Base-by-base conservation (phyloP, 129 eudicot genomes). In the Tagetes erecta region DNA sequence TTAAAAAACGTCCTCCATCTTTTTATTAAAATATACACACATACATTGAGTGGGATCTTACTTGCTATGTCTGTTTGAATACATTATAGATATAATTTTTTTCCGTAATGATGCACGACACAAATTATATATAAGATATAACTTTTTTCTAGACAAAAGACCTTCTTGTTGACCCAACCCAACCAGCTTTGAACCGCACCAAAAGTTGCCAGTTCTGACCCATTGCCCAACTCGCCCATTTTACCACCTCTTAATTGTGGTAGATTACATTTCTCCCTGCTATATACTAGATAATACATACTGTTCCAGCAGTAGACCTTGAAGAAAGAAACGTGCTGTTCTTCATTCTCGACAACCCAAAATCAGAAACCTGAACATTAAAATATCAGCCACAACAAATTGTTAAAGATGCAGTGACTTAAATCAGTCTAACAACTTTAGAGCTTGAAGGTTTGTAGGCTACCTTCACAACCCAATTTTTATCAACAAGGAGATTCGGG, bases 401-500 rank as follows among this genome's bases (percentile, higher is more conserved):
- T 4, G 45, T 7, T 14, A 33, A 7, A 68, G 20, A 13, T 59
- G 31, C 4, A 5, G 45, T 31, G 74, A 7, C 46, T 52, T 12
- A 30, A 30, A 55, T 68, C 9, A n/a, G 50, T 47, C 20, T 45
- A 58, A 57, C 42, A 72, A 36, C 8, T 64, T 12, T 64, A 37
- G 36, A 8, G 8, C 3, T 62, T 56, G 9, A 44, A 37, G 57
- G 70, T 65, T 63, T 2, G 76, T 76, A 71, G 51, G 45, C 35
- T 77, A 94, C 99, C 99, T 94, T 94, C 70, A 91, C 99, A 68
- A 91, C 93, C 99, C 99, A 94, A 78, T 94, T 94, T 77, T 86
- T 91, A 77, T 94, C 99, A 72, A 94, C 99, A 55, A 94, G 96
- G 31, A 94, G 93, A 82, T 94, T 94, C 50, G 99, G 99, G 34